Percentiles rank a stretch among this genome's conserved stretches.
phyloP scores from a whole-genome alignment of 768 basidiomycete species.

The Amanita muscaria region DNA sequence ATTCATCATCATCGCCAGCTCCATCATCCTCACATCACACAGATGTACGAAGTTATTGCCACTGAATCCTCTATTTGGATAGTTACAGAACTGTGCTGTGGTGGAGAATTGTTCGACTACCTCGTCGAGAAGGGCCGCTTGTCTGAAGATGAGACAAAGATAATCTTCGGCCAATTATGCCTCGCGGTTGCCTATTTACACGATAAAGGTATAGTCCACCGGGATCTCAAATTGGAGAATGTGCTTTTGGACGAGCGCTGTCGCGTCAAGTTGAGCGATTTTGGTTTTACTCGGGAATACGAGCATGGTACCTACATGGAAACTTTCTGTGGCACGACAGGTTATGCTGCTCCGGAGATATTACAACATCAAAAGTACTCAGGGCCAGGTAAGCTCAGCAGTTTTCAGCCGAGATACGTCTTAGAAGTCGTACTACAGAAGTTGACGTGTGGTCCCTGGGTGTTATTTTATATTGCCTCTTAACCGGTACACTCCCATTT shows the following conservation, averaged over 20 bases:
- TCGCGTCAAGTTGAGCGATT: constrained; percentile 88
- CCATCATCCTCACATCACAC: constrained; percentile 91
- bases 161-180: constrained; percentile 93
- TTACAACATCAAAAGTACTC: constrained; percentile 79
- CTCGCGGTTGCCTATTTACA: constrained; percentile 93
- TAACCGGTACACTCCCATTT: constrained; percentile 86
- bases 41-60: constrained; percentile 96
- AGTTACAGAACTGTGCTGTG: constrained; percentile 92
- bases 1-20: constrained; percentile 97
- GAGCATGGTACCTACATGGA: constrained; percentile 73
- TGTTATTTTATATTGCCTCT: constrained; percentile 80
- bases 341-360: constrained; percentile 92
- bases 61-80: constrained; percentile 96
- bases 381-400: constrained; percentile 62
- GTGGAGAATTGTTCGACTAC: constrained; percentile 97
- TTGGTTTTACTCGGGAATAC: constrained; percentile 92
- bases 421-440: constrained; percentile 39
- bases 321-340: constrained; percentile 93
- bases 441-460: constrained; percentile 95
- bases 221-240: constrained; percentile 95
- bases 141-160: constrained; percentile 71
- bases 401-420: neutral
- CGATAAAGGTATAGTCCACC: constrained; percentile 87
- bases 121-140: constrained; percentile 91
- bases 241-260: constrained; percentile 86